Evolutionary conservation across 371 early-diverging fungal species (phyloP).

Genomic region (Apophysomyces trapeziformis): DNA sequence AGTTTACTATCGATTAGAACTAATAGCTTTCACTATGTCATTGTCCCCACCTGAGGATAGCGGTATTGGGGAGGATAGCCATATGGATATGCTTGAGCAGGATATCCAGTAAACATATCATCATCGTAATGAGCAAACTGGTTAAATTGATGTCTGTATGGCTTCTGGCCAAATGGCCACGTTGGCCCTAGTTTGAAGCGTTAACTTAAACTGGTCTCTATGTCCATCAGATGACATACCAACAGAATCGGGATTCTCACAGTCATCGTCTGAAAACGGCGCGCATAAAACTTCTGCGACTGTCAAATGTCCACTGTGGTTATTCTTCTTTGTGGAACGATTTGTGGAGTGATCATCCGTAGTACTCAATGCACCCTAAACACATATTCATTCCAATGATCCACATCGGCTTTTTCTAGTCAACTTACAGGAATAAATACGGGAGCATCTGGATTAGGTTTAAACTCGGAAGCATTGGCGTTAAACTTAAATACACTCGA

Average conservation of each 20-base stretch:
- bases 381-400: background rate
- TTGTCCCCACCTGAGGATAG: slow-evolving; percentile 41
- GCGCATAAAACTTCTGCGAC: slow-evolving; percentile 39
- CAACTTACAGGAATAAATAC: slow-evolving; percentile 72
- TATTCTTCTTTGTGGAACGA: slow-evolving; percentile 28
- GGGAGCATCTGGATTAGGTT: slow-evolving; percentile 81
- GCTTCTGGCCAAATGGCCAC: slow-evolving; percentile 55
- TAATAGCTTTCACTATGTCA: background rate
- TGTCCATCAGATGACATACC: slow-evolving; percentile 18
- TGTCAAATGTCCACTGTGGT: slow-evolving; percentile 23
- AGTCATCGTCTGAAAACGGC: slow-evolving; percentile 35
- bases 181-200: slow-evolving; percentile 37
- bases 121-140: slow-evolving; percentile 43
- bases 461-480: slow-evolving; percentile 86
- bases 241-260: slow-evolving; percentile 36
- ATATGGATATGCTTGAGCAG: slow-evolving; percentile 49
- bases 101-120: slow-evolving; percentile 39
- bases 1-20: background rate
- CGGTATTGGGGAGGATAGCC: slow-evolving; percentile 48
- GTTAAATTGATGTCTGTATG: slow-evolving; percentile 48
- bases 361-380: slow-evolving; percentile 16
- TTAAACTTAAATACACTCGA: slow-evolving; percentile 77
- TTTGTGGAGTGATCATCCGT: slow-evolving; percentile 31
- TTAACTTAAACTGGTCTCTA: background rate
- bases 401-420: too few species aligned